Evolutionary conservation across 2,329 filamentous ascomycete genomes (phyloP).

Genomic region (Plenodomus lindquistii): DNA sequence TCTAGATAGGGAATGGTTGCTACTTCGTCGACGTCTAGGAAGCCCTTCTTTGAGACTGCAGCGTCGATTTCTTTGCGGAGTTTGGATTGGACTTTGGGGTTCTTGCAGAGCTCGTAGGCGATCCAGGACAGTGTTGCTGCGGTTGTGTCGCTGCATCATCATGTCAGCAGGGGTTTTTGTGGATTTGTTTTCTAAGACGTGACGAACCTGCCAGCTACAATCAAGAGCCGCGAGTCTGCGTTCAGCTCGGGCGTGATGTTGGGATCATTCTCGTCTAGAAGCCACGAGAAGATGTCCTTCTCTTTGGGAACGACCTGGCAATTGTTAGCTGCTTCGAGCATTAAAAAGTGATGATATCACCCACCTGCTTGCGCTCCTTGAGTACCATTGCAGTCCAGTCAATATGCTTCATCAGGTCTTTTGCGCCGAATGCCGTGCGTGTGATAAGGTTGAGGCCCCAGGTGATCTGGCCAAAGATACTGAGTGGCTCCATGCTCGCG

Average conservation of each 20-base stretch:
- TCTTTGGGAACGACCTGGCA: constrained; percentile 28
- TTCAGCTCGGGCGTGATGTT: constrained; percentile 28
- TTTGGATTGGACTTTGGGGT: constrained; percentile 23
- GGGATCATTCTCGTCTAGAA: constrained; percentile 25
- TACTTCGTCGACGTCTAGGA: constrained; percentile 32
- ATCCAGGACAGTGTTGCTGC: constrained; percentile 34
- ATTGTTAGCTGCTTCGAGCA: background rate
- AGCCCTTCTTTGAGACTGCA: constrained; percentile 16
- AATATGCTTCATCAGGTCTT: constrained; percentile 28
- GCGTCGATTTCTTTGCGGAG: constrained; percentile 26
- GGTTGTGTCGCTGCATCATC: constrained; percentile 30
- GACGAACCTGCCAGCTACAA: constrained; percentile 40
- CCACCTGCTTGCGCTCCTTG: constrained; percentile 31
- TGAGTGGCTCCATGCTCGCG: constrained; percentile 24
- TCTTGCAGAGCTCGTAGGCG: constrained; percentile 34
- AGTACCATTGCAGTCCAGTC: constrained; percentile 29
- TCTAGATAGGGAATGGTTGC: constrained; percentile 32
- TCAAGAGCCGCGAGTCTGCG: constrained; percentile 30
- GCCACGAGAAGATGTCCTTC: constrained; percentile 31
- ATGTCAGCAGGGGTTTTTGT: background rate
- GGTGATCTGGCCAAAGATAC: constrained; percentile 24
- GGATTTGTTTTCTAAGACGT: background rate
- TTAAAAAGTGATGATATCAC: background rate
- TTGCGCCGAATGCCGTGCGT: constrained; percentile 19
- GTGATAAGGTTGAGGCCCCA: constrained; percentile 26